Evolutionary conservation across 1,284 basidiomycete species (phyloP).

Genomic region (Puccinia hordei): DNA sequence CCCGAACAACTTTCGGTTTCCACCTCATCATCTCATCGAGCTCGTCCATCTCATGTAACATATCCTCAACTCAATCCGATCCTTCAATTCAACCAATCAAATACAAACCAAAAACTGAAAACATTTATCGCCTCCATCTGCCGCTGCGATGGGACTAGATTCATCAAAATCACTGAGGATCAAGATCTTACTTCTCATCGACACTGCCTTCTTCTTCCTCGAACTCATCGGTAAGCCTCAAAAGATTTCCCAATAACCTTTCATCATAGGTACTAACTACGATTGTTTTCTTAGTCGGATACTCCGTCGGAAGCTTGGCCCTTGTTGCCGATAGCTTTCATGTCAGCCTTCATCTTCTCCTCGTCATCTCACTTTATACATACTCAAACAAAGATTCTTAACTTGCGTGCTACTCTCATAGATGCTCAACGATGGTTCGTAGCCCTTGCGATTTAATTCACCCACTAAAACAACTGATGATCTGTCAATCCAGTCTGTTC

Average conservation of each 20-base stretch:
- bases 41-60: too few relatives aligned
- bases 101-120: too few relatives aligned
- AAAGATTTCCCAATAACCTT: neutral
- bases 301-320: slow-evolving; percentile 53
- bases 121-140: too few relatives aligned
- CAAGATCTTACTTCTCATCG: slow-evolving; percentile 77
- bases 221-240: slow-evolving; percentile 73
- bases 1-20: too few relatives aligned
- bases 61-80: too few relatives aligned
- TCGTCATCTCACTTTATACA: neutral
- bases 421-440: slow-evolving; percentile 52
- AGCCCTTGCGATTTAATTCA: slow-evolving; percentile 50
- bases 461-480: slow-evolving; percentile 50
- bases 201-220: slow-evolving; percentile 86
- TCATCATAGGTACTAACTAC: neutral
- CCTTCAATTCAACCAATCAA: too few relatives aligned
- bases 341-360: slow-evolving; percentile 65
- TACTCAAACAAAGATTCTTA: neutral
- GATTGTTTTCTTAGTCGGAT: slow-evolving; percentile 64
- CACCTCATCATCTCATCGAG: too few relatives aligned
- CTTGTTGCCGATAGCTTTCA: slow-evolving; percentile 97
- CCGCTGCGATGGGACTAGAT: neutral
- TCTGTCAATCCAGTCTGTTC: slow-evolving; percentile 71
- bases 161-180: slow-evolving; percentile 63
- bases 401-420: slow-evolving; percentile 23